Base-by-base conservation (phyloP, 2,329 filamentous ascomycete genomes). In the Xylariaceae sp. region DNA sequence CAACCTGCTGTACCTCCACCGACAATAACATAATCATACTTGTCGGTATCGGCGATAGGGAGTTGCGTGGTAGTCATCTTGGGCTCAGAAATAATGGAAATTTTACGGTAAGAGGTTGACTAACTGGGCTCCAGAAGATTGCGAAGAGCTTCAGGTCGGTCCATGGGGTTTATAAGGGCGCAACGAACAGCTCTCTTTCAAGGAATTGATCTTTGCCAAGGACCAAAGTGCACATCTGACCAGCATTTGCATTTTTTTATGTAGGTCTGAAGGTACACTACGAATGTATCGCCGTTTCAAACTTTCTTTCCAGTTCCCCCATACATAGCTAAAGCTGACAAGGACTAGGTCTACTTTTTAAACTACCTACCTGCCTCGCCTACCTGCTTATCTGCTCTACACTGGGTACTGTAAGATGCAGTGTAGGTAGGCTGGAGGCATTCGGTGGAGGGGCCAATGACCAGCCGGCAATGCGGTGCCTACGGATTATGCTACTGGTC, bases 1-100 rank as follows among this genome's bases (percentile, higher is more conserved):
- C 90, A 94, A 74, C 90, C 90, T 52, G 90, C 90, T 53, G 90
- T 94, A 71, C 90, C 90, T 64, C 90, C 90, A 65, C 90, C 90
- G 54, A 94, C 88, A 67, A 94, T 85, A 73, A 94, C 82, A 78
- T 92, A 94, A 82, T 94, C 90, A 76, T 86, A 94, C 77, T 80
- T 80, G 75, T 86, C 79, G 70, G 81, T 80, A 66, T 88, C 85
- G 70, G 82, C 77, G 64, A 82, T 74, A 52, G 88, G 80, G 64
- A 92, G 80, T 59, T 85, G 78, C 65, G 82, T 85, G 64, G 88
- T 92, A 55, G 88, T 89, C 66, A 70, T 70, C 49, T 65, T 71
- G 48, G 37, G 45, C 55, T 56, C 13, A 15, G 39, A 39, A 15
- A 48, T 35, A 37, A 48, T 51, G 18, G 3, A 34, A 9, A 3